Conservation (phyloP, 805 yeast species). For the Wickerhamiella kazuoi region DNA sequence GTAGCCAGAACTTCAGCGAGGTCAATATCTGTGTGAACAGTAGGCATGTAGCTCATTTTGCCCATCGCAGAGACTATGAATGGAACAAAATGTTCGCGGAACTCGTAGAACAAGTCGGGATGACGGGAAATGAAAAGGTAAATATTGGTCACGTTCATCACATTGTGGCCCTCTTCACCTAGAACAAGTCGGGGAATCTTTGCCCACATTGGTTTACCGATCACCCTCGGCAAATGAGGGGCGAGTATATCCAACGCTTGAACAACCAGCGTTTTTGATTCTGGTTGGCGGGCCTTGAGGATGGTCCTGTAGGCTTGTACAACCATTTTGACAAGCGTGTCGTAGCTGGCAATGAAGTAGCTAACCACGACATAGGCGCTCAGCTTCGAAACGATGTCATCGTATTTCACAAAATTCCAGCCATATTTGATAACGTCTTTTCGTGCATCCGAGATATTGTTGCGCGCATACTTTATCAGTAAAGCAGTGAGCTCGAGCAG, state of each 20-base stretch:
- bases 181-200: slow-evolving; percentile 89
- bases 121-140: slow-evolving; percentile 81
- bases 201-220: slow-evolving; percentile 54
- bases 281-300: slow-evolving; percentile 67
- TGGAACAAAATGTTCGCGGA: slow-evolving; percentile 77
- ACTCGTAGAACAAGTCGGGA: slow-evolving; percentile 64
- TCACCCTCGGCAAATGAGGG: slow-evolving; percentile 60
- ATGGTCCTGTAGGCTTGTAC: slow-evolving; percentile 86
- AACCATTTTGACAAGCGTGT: slow-evolving; percentile 74
- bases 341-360: slow-evolving; percentile 69
- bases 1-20: slow-evolving; percentile 65
- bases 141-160: slow-evolving; percentile 68
- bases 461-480: slow-evolving; percentile 51
- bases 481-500: slow-evolving; percentile 66
- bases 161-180: slow-evolving; percentile 76
- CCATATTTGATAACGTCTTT: slow-evolving; percentile 84
- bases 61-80: slow-evolving; percentile 87
- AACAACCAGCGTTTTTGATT: slow-evolving; percentile 63
- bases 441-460: slow-evolving; percentile 37
- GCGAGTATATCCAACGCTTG: slow-evolving; percentile 81
- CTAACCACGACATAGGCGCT: slow-evolving; percentile 84
- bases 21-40: slow-evolving; percentile 74
- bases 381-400: slow-evolving; percentile 76
- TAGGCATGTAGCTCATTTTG: slow-evolving; percentile 63
- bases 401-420: slow-evolving; percentile 83